Conservation (phyloP, 257 asterid genomes). For the Petunia secreta region DNA sequence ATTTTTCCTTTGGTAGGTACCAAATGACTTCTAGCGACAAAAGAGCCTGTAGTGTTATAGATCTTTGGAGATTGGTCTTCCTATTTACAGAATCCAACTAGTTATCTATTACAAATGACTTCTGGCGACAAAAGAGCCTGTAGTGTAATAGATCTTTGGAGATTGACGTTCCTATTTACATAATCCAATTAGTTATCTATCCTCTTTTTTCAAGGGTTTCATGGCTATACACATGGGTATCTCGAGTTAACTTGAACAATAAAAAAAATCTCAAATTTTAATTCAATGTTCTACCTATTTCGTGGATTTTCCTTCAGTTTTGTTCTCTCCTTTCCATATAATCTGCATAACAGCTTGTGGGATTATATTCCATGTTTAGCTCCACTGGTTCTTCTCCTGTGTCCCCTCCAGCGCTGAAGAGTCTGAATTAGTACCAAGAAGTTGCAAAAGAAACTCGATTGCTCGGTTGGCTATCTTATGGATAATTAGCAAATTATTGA, state of each 20-base stretch:
- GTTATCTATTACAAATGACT: conserved; percentile 16
- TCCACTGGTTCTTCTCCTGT: neutral
- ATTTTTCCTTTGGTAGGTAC: neutral
- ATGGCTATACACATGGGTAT: neutral
- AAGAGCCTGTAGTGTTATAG: neutral
- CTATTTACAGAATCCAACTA: neutral
- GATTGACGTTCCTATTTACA: neutral
- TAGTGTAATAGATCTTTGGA: neutral
- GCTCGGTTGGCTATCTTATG: neutral
- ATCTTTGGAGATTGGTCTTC: neutral
- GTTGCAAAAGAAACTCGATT: neutral
- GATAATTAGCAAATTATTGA: neutral
- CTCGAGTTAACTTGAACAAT: neutral
- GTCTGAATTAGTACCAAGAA: neutral
- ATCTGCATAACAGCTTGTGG: neutral
- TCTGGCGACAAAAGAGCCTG: neutral
- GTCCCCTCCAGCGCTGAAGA: neutral
- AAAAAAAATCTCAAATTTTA: neutral
- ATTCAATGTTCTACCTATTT: neutral
- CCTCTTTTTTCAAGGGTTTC: too few relatives aligned
- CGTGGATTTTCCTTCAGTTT: neutral
- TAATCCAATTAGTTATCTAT: neutral
- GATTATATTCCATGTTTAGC: neutral
- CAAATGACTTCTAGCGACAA: conserved; percentile 14
- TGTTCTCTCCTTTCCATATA: conserved; percentile 24